Evolutionary conservation across 1,139 yeast genomes (phyloP), one percentile per base, ranked within the genome.

Genomic region (Geotrichum phurueaensis): DNA sequence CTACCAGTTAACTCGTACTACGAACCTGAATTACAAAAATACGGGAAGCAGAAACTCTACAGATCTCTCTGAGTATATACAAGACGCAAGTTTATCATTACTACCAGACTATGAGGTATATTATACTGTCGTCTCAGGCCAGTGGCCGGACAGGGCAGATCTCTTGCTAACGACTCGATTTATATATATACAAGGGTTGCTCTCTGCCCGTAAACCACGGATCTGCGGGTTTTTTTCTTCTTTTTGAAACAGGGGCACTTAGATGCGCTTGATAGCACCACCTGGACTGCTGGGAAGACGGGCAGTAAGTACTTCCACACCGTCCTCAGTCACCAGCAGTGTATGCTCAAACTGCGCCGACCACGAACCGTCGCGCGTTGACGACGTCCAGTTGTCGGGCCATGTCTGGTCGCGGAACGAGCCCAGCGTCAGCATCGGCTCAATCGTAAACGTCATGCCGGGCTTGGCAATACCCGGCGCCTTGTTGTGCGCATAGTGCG

Each of bases 321-420:
- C 99, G 59, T 85, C 87, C 70, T 91, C 98, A 5, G 99, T 95
- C 48, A 94, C 96, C 64, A 95, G 76, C 70, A 95, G 71, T 73
- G 96, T 92, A 72, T 95, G 98, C 76, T 95, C 81, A 69, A 95
- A 95, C 75, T 95, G 99, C 0, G 99, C 99, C 66, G 94, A 86
- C 63, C 81, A 78, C 71, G 84, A 84, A 60, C 98, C 98, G 71
- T 94, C 98, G 33, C 83, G 84, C 22, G 98, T 94, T 29, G 84
- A 83, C 1, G 96, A 84, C 13, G 99, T 95, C 99, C 99, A 95
- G 75, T 89, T 89, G 74, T 95, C 99, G 1, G 99, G 99, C 99
- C 99, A 95, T 58, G 85, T 79, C 62, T 82, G 76, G 73, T 92
- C 99, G 69, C 83, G 83, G 77, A 84, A 86, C 0, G 87, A 78